These are phyloP conservation scores for Mycena maculata DNA, from an alignment of 768 basidiomycete genomes.

Conservation along the genomic window DNA sequence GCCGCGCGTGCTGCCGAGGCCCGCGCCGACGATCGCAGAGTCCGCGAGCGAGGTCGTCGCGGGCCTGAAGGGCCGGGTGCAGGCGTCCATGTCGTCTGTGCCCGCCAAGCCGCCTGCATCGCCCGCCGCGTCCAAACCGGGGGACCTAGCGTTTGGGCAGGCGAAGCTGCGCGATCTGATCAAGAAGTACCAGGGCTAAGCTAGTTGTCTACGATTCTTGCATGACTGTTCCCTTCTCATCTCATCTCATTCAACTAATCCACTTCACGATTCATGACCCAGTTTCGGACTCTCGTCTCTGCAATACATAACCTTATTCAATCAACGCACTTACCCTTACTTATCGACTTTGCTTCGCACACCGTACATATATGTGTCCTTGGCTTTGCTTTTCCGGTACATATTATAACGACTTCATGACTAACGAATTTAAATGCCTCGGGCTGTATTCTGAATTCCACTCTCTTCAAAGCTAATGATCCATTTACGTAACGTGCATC, in stretches of 20 bases:
- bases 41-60: conserved; percentile 31
- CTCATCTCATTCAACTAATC: not conserved
- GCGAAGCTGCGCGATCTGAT: conserved; percentile 82
- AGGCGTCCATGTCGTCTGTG: conserved; percentile 28
- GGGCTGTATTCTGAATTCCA: too few relatives aligned
- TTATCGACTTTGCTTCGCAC: conserved; percentile 25
- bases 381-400: conserved; percentile 3
- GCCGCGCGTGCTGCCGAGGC: conserved; percentile 40
- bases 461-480: too few relatives aligned
- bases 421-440: conserved; percentile 16
- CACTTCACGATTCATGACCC: conserved; percentile 1
- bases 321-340: conserved; percentile 22
- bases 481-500: too few relatives aligned
- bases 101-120: conserved; percentile 30
- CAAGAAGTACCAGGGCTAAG: conserved; percentile 77
- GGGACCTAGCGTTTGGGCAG: conserved; percentile 79
- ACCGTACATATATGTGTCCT: conserved; percentile 18
- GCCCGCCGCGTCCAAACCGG: conserved; percentile 39
- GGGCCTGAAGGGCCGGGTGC: conserved; percentile 32
- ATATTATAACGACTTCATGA: conserved; percentile 25
- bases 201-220: not conserved
- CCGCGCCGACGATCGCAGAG: conserved; percentile 53
- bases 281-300: conserved; percentile 2
- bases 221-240: conserved; percentile 8
- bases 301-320: conserved; percentile 29